A percentile compares a stretch with the other conserved stretches of the same genome.
phyloP scores from a whole-genome alignment of 352 stramenopile species.

The Phytophthora fragariae region DNA sequence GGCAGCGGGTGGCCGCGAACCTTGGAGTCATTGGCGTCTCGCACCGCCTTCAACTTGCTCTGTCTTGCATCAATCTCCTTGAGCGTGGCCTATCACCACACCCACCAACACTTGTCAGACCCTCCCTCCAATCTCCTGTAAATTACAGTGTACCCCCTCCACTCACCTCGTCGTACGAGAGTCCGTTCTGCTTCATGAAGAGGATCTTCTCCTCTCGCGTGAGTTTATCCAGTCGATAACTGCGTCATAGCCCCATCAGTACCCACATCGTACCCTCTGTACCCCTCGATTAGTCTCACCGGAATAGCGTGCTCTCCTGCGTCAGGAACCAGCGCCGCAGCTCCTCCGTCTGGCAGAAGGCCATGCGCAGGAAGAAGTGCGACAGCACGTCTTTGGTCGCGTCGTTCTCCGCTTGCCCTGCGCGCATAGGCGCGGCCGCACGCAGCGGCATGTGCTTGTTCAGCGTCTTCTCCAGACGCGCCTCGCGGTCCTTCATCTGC shows the following conservation, averaged over 20 bases:
- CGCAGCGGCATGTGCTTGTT: constrained; percentile 88
- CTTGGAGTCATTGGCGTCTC: constrained; percentile 65
- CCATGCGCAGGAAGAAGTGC: constrained; percentile 98
- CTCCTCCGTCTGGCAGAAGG: constrained; percentile 98
- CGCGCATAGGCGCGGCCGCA: constrained; percentile 38
- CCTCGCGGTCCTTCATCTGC: constrained; percentile 76
- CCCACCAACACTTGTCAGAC: not conserved
- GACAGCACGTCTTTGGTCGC: constrained; percentile 93
- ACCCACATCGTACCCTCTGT: not conserved
- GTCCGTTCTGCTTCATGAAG: constrained; percentile 89
- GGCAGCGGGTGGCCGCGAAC: constrained; percentile 58
- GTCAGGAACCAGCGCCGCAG: constrained; percentile 97
- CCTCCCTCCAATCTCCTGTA: not conserved
- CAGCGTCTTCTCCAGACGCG: constrained; percentile 84
- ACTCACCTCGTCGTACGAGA: constrained; percentile 76
- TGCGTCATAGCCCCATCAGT: constrained; percentile 25
- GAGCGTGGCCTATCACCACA: constrained; percentile 44
- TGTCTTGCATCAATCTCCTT: constrained; percentile 74
- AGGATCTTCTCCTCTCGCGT: constrained; percentile 86
- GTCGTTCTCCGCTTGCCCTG: constrained; percentile 70
- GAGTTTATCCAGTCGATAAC: constrained; percentile 90
- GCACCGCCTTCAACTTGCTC: constrained; percentile 76
- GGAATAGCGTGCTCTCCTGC: constrained; percentile 96
- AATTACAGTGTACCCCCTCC: not conserved
- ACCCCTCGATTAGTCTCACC: constrained; percentile 39